Percentiles rank a stretch among this genome's conserved stretches.
phyloP scores from a whole-genome alignment of 345 rosid genomes.

The Rhizophora apiculata region DNA sequence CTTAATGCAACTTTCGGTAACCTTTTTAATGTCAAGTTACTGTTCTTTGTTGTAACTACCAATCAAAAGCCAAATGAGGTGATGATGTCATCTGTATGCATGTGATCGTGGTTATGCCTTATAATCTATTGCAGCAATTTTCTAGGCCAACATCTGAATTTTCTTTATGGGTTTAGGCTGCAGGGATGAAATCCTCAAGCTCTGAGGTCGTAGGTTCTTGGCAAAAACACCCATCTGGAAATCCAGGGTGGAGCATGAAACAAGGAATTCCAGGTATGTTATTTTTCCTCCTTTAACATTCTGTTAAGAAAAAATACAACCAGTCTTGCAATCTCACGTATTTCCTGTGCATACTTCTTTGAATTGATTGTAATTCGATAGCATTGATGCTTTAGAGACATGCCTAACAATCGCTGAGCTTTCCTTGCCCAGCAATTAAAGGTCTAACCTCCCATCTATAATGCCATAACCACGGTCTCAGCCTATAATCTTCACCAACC shows the following conservation, averaged over 20 bases:
- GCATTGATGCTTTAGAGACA: background rate
- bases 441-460: too few species aligned
- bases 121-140: background rate
- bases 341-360: background rate
- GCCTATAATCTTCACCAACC: too few species aligned
- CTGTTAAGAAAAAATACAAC: background rate
- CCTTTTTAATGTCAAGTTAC: background rate
- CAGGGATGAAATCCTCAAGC: slow-evolving; percentile 39
- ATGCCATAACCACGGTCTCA: too few species aligned
- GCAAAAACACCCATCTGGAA: slow-evolving; percentile 39
- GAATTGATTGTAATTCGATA: background rate
- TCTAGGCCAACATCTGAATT: background rate
- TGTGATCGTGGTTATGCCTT: too few species aligned
- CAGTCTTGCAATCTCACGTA: background rate
- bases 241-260: slow-evolving; percentile 42
- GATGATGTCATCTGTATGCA: too few species aligned
- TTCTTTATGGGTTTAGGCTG: slow-evolving; percentile 35
- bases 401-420: too few species aligned
- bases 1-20: background rate
- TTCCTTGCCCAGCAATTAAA: too few species aligned
- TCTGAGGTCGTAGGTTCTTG: slow-evolving; percentile 41
- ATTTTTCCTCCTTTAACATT: background rate
- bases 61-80: too few species aligned
- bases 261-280: slow-evolving; percentile 49
- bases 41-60: background rate